phyloP scores from a whole-genome alignment of 768 basidiomycete genomes.

The Tricholoma flavovirens region DNA sequence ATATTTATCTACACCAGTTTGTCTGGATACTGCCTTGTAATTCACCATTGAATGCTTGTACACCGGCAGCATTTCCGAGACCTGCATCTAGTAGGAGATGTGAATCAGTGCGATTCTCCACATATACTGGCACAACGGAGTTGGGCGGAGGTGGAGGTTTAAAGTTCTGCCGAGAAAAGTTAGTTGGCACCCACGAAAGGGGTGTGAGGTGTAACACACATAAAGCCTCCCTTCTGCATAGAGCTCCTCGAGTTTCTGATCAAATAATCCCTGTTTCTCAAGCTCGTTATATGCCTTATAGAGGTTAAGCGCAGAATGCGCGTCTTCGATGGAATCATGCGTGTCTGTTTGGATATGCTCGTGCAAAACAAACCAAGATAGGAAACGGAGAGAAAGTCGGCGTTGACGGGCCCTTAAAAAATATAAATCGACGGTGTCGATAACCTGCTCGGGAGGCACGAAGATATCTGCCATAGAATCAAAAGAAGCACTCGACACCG shows the following conservation, averaged over 20 bases:
- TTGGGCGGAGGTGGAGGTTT: constrained; percentile 13
- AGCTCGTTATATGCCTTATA: constrained; percentile 79
- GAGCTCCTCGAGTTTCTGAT: constrained; percentile 81
- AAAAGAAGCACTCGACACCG: constrained; percentile 1
- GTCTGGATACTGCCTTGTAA: neutral
- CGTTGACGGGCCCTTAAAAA: constrained; percentile 77
- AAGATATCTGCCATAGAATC: constrained; percentile 65
- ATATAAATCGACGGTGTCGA: constrained; percentile 97
- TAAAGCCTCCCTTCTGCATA: constrained; percentile 74
- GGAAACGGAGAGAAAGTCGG: constrained; percentile 85
- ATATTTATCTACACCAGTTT: neutral
- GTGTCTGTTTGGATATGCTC: constrained; percentile 90
- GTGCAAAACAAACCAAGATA: constrained; percentile 90
- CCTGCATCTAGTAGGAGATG: neutral
- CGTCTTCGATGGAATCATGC: constrained; percentile 99
- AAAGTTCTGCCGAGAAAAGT: constrained; percentile 13
- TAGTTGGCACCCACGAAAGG: neutral
- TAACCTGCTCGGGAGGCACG: constrained; percentile 91
- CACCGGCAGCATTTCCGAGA: neutral
- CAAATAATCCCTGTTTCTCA: constrained; percentile 72
- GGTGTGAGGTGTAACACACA: constrained; percentile 34
- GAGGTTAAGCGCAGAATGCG: constrained; percentile 75
- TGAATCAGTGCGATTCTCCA: constrained; percentile 5
- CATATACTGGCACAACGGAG: neutral
- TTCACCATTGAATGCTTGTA: neutral